These are phyloP conservation scores for Neurospora sp. DNA, from an alignment of 2,329 filamentous ascomycete species.

Conservation along the genomic window DNA sequence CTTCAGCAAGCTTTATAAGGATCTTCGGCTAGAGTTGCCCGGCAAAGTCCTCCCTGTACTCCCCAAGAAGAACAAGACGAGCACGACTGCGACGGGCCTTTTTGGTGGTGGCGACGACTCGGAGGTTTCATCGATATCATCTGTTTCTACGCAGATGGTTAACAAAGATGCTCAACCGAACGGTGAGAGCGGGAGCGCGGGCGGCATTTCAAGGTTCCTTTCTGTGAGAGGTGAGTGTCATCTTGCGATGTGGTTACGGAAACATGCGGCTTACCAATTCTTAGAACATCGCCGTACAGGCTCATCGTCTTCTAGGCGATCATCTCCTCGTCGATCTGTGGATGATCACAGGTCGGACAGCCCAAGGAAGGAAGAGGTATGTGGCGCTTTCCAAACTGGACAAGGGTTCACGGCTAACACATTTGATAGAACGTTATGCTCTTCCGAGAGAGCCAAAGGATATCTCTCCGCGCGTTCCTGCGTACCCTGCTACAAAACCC, in stretches of 20 bases:
- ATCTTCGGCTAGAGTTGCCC: conserved; percentile 72
- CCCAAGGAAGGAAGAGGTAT: conserved; percentile 17
- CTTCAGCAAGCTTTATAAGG: conserved; percentile 71
- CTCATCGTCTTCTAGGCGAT: conserved; percentile 26
- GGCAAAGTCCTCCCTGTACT: conserved; percentile 81
- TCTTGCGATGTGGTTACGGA: background rate
- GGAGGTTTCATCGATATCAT: conserved; percentile 72
- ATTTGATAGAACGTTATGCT: conserved; percentile 38
- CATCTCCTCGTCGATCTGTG: conserved; percentile 33
- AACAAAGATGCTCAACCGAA: conserved; percentile 20
- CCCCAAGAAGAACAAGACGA: conserved; percentile 84
- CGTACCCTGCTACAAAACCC: conserved; percentile 76
- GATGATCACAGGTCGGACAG: conserved; percentile 30
- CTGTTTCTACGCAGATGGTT: conserved; percentile 59
- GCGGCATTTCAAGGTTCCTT: conserved; percentile 27
- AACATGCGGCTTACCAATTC: background rate
- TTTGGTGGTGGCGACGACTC: conserved; percentile 56
- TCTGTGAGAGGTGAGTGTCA: conserved; percentile 24
- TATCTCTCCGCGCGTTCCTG: conserved; percentile 86
- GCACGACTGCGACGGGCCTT: conserved; percentile 52
- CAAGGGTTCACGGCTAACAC: conserved; percentile 6
- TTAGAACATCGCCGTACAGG: conserved; percentile 27
- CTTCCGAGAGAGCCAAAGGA: conserved; percentile 80
- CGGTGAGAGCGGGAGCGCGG: conserved; percentile 14
- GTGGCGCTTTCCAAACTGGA: conserved; percentile 6